phyloP scores from a whole-genome alignment of 345 rosid species.

The Streptanthus diversifolius region DNA sequence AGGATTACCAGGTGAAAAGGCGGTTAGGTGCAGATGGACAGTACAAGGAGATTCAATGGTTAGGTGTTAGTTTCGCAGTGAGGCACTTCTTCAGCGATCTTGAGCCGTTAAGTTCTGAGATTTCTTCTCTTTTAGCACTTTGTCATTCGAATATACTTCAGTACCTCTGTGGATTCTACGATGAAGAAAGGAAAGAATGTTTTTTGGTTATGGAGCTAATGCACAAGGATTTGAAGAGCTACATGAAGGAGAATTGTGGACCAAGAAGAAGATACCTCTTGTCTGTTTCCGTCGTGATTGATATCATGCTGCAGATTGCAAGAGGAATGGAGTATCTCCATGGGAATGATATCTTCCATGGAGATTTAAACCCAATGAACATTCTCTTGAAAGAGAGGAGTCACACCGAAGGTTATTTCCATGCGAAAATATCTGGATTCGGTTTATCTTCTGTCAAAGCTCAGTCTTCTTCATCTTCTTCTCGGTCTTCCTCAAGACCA shows the following conservation, averaged over 20 bases:
- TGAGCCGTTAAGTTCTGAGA: constrained; percentile 52
- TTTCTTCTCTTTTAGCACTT: constrained; percentile 55
- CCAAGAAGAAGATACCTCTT: constrained; percentile 51
- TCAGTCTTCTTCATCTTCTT: constrained; percentile 21
- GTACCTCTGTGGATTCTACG: constrained; percentile 66
- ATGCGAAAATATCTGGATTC: constrained; percentile 63
- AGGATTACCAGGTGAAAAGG: constrained; percentile 63
- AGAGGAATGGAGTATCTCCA: constrained; percentile 93
- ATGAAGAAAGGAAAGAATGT: constrained; percentile 69
- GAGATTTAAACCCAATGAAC: constrained; percentile 66
- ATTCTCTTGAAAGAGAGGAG: constrained; percentile 64
- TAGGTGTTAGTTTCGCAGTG: constrained; percentile 61
- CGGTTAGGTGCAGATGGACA: constrained; percentile 53
- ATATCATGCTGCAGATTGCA: constrained; percentile 80
- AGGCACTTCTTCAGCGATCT: constrained; percentile 60
- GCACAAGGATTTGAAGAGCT: constrained; percentile 58
- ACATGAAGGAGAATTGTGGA: constrained; percentile 68
- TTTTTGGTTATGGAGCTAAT: constrained; percentile 73
- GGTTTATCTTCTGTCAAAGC: constrained; percentile 45
- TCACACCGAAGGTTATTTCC: constrained; percentile 65
- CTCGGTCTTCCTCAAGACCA: constrained; percentile 31
- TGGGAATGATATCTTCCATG: constrained; percentile 51
- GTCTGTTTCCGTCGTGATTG: constrained; percentile 58
- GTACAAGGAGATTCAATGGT: constrained; percentile 84
- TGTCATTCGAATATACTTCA: constrained; percentile 78